Conservation (phyloP, 2,329 filamentous ascomycete genomes). For the Beauveria scarabaeidicola region DNA sequence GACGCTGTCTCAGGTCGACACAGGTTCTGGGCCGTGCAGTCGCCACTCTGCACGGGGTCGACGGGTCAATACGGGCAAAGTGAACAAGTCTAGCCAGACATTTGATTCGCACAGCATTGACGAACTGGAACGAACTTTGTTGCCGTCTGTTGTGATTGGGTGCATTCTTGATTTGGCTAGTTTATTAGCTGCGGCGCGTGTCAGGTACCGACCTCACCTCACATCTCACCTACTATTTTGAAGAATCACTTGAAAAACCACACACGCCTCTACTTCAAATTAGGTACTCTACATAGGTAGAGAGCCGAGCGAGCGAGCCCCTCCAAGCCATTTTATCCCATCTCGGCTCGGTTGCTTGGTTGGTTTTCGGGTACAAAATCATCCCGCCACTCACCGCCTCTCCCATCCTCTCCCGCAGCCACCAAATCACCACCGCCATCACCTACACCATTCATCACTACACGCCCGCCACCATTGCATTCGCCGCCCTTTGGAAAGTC, state of each 20-base stretch:
- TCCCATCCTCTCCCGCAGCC: neutral
- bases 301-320: neutral
- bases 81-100: neutral
- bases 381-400: neutral
- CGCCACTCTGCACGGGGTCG: constrained; percentile 5
- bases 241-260: neutral
- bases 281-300: too few species aligned
- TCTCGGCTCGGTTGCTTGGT: too few species aligned
- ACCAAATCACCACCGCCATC: neutral
- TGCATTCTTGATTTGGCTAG: neutral
- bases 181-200: neutral
- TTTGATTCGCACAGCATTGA: neutral
- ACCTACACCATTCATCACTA: too few species aligned
- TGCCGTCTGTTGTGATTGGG: neutral
- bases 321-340: neutral
- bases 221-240: neutral
- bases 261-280: neutral
- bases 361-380: neutral
- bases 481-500: neutral
- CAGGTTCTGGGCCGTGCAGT: constrained; percentile 4
- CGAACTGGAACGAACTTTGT: neutral
- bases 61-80: neutral
- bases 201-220: neutral
- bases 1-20: constrained; percentile 1
- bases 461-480: neutral